Percentiles rank a stretch among this genome's conserved stretches.
Conservation (phyloP, 1,284 basidiomycete species). For the Puccinia coronata region DNA sequence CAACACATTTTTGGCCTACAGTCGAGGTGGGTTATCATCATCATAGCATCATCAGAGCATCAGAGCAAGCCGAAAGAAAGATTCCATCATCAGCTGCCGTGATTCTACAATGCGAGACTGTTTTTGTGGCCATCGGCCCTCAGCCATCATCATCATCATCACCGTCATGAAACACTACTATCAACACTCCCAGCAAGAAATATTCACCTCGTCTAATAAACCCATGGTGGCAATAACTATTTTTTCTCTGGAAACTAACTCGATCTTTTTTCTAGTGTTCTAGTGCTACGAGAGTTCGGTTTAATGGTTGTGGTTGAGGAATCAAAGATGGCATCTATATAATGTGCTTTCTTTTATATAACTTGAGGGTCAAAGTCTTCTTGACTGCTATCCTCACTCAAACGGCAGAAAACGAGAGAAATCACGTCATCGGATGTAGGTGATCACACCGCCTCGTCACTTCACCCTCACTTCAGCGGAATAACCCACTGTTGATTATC, state of each 20-base stretch:
- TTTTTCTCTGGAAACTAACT: background rate
- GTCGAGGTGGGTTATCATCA: background rate
- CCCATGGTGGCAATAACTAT: background rate
- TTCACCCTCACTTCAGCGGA: too few species aligned
- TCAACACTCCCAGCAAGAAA: background rate
- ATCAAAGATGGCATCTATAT: background rate
- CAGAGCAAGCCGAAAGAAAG: background rate
- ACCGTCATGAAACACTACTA: too few species aligned
- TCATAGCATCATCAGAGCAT: too few species aligned
- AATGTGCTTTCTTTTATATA: background rate
- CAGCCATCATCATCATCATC: background rate
- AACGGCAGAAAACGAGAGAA: background rate
- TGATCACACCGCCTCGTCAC: background rate
- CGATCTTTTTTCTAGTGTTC: background rate
- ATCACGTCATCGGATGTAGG: conserved; percentile 7
- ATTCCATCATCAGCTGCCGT: background rate
- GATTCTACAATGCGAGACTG: background rate
- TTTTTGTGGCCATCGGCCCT: background rate
- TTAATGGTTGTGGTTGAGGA: background rate
- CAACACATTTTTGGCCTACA: conserved; percentile 7
- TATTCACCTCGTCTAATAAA: conserved; percentile 25
- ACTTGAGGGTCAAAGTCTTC: background rate
- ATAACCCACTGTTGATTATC: too few species aligned
- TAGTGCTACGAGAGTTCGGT: background rate
- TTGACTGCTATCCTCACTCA: background rate